Base-by-base conservation (phyloP, 176 grass and related monocot genomes). In the Urochloa ruziziensis region DNA sequence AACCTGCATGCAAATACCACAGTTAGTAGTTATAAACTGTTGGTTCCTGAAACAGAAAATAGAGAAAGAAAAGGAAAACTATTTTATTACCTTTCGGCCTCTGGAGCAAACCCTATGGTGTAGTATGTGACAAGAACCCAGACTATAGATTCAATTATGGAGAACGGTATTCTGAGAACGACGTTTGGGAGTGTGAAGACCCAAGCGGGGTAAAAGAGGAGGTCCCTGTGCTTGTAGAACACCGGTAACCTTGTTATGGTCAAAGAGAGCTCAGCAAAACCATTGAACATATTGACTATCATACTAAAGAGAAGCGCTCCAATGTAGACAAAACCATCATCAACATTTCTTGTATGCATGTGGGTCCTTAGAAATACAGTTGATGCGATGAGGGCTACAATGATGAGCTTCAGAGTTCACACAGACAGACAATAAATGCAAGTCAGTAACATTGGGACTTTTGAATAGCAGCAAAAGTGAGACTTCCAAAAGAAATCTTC, bases 251-350 rank as follows among this genome's bases (percentile, higher is more conserved):
- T 88, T 73, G 88, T 88, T 44, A 99, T 92, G 59, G 89, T 70
- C n/a, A 99, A 80, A 30, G 96, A 81, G 57, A 99, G 91, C 91
- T 99, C 96, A 57, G 96, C 89, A 71, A 99, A 90, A 48, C 96
- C 96, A 83, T 99, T 99, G 88, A 99, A 99, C 91, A 92, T 90
- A 81, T 99, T 99, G 67, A 96, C 89, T 39, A 99, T 90, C 69
- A 99, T 47, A 23, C 77, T 80, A 67, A 96, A 94, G 21, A 99
- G 87, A 18, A 99, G 88, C 10, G 96, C 96, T 64, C 96, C 96
- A 28, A 96, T 79, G 87, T 90, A 99, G 34, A 96, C 48, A 79
- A 89, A 36, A 11, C 91, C 96, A 61, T 99, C 93, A 44, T 94
- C 87, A 62, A 87, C 58, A 42, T 79, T 92, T 53, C 83, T 70